These are phyloP conservation scores for Saccharomycopsis sp. DNA, from an alignment of 805 yeast species.

Conservation along the genomic window DNA sequence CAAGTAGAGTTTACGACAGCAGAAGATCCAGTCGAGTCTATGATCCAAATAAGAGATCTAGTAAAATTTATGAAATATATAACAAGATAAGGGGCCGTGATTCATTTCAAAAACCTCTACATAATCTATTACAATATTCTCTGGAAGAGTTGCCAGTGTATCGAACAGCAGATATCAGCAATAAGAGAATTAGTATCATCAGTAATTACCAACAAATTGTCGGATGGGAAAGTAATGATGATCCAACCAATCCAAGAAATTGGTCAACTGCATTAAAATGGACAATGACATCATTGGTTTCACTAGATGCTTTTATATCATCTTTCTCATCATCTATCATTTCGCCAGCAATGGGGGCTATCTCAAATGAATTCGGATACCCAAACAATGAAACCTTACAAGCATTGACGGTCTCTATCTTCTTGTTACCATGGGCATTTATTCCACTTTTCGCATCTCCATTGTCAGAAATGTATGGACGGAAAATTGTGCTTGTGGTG, in stretches of 20 bases:
- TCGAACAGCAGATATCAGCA: no score
- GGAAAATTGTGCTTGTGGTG: constrained; percentile 46
- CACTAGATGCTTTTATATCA: constrained; percentile 49
- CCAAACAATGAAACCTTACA: constrained; percentile 35
- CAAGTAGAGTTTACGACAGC: no score
- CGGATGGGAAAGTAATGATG: constrained; percentile 59
- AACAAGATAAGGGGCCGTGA: no score
- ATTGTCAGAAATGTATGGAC: constrained; percentile 58
- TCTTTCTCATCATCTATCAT: constrained; percentile 58
- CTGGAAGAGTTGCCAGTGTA: no score
- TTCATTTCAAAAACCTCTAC: no score
- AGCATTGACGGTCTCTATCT: constrained; percentile 53
- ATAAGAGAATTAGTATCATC: no score
- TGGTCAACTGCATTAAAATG: constrained; percentile 42
- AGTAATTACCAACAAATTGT: constrained; percentile 35
- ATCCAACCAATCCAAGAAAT: constrained; percentile 58
- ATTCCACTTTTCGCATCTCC: constrained; percentile 66
- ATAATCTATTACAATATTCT: no score
- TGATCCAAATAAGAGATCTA: no score
- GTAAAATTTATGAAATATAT: no score
- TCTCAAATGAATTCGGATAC: constrained; percentile 39
- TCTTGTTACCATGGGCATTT: constrained; percentile 61
- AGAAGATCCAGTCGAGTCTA: no score
- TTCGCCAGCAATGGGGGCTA: constrained; percentile 51
- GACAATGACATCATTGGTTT: constrained; percentile 40